A percentile compares a stretch with the other conserved stretches of the same genome.
Evolutionary conservation across 768 basidiomycete species (phyloP).

Genomic region (Russula ochroleuca): DNA sequence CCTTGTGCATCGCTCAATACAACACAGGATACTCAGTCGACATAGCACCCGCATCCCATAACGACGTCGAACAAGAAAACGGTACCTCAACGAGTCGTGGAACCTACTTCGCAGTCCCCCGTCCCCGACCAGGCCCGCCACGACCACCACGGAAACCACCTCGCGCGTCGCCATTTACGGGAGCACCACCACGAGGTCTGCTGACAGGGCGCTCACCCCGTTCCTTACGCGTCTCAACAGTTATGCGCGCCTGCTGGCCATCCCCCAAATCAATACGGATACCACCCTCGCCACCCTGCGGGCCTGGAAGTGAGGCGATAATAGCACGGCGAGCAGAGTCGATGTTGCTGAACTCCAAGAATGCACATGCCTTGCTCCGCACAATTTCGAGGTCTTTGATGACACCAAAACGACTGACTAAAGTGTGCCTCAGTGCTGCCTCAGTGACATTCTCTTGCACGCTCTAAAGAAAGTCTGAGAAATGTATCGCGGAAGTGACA

Average conservation of each 20-base stretch:
- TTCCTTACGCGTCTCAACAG: constrained; percentile 89
- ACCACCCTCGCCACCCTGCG: constrained; percentile 85
- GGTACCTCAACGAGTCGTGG: not conserved
- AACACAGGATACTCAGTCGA: constrained; percentile 16
- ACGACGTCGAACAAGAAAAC: constrained; percentile 23
- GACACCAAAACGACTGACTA: constrained; percentile 66
- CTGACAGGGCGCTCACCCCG: constrained; percentile 70
- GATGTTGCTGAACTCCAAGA: constrained; percentile 79
- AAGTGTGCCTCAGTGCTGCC: constrained; percentile 43
- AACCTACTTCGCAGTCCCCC: constrained; percentile 37
- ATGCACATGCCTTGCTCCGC: constrained; percentile 84
- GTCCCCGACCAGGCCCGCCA: constrained; percentile 41
- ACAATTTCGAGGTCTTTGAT: constrained; percentile 89
- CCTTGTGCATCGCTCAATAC: constrained; percentile 13
- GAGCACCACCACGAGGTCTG: constrained; percentile 58
- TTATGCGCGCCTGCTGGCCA: constrained; percentile 53
- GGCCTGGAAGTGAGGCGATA: constrained; percentile 55
- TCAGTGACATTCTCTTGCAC: constrained; percentile 65
- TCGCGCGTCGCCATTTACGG: constrained; percentile 47
- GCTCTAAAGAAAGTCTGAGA: constrained; percentile 42
- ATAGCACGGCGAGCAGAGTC: constrained; percentile 88
- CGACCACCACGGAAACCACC: constrained; percentile 48
- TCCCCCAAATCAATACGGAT: constrained; percentile 68
- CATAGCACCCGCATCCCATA: constrained; percentile 15
- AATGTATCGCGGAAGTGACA: not conserved